phyloP scores from a whole-genome alignment of 2,329 filamentous ascomycete species.

The Colletotrichum musicola region DNA sequence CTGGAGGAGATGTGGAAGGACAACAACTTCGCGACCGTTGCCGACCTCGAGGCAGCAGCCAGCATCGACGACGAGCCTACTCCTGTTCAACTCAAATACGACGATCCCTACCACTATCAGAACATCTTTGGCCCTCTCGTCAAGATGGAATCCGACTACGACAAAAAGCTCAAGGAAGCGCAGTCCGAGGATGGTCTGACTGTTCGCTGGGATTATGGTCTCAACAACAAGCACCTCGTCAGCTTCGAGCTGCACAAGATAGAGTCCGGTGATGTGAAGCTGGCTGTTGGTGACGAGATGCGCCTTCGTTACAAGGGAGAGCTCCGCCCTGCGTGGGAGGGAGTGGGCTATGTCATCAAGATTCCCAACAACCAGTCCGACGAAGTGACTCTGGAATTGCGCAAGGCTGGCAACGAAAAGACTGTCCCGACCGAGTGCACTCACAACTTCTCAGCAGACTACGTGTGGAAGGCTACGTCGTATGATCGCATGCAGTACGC shows the following conservation, averaged over 20 bases:
- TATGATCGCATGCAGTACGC: constrained; percentile 99
- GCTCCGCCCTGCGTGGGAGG: constrained; percentile 92
- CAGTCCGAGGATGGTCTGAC: constrained; percentile 96
- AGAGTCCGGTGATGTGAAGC: constrained; percentile 96
- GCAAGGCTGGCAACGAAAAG: constrained; percentile 95
- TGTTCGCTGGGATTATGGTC: constrained; percentile 92
- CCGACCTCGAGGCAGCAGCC: constrained; percentile 90
- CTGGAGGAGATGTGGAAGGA: constrained; percentile 99
- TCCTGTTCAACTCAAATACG: constrained; percentile 92
- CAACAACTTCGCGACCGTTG: constrained; percentile 87
- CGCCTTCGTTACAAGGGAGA: constrained; percentile 96
- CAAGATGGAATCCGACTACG: constrained; percentile 99
- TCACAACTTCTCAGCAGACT: constrained; percentile 97
- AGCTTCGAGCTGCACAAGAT: constrained; percentile 97
- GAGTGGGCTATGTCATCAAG: constrained; percentile 98
- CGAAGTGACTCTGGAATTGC: constrained; percentile 94
- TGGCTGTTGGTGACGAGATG: constrained; percentile 99
- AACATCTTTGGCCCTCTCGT: constrained; percentile 98
- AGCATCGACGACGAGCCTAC: constrained; percentile 96
- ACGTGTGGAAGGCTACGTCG: constrained; percentile 99
- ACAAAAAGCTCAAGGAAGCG: constrained; percentile 98
- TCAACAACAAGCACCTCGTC: constrained; percentile 97
- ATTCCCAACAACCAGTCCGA: constrained; percentile 99
- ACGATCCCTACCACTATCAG: constrained; percentile 98
- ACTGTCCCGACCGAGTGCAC: constrained; percentile 95